A percentile compares a stretch with the other conserved stretches of the same genome.
Evolutionary conservation across 2,329 filamentous ascomycete genomes (phyloP).

Genomic region (Aureobasidium sp.): DNA sequence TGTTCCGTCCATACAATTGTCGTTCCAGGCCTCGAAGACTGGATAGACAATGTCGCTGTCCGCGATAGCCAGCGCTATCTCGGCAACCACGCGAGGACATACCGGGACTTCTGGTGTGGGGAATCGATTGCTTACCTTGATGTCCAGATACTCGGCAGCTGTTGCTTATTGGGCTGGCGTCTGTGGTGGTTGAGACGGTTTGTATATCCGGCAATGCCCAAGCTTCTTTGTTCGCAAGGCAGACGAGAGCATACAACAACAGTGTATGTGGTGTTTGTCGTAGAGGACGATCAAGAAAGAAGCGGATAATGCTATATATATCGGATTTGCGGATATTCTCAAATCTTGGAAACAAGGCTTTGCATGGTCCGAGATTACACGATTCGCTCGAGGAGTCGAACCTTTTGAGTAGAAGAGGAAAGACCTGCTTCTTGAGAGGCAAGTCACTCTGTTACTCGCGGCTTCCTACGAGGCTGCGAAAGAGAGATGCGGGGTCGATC

Average conservation of each 20-base stretch:
- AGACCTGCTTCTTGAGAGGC: not conserved
- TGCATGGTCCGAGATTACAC: not conserved
- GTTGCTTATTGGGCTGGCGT: not conserved
- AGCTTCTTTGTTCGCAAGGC: not conserved
- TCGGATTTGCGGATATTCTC: not conserved
- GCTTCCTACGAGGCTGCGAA: slow-evolving; percentile 2
- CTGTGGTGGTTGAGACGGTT: not conserved
- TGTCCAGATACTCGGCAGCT: not conserved
- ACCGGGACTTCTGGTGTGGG: not conserved
- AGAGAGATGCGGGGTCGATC: slow-evolving; percentile 10
- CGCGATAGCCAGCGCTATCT: not conserved
- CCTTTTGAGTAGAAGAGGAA: not conserved
- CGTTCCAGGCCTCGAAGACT: not conserved
- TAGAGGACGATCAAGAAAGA: not conserved
- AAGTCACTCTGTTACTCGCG: not conserved
- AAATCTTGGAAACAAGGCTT: not conserved
- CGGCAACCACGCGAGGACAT: slow-evolving; percentile 1
- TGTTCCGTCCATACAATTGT: slow-evolving; percentile 10
- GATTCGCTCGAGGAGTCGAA: not conserved
- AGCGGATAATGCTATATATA: slow-evolving; percentile 6
- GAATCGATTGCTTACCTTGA: slow-evolving; percentile 8
- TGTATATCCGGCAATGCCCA: not conserved
- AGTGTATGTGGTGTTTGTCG: not conserved
- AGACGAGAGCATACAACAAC: not conserved
- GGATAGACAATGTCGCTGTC: not conserved